Evolutionary conservation across 352 stramenopile genomes (phyloP).

Genomic region (Globisporangium nagaii): DNA sequence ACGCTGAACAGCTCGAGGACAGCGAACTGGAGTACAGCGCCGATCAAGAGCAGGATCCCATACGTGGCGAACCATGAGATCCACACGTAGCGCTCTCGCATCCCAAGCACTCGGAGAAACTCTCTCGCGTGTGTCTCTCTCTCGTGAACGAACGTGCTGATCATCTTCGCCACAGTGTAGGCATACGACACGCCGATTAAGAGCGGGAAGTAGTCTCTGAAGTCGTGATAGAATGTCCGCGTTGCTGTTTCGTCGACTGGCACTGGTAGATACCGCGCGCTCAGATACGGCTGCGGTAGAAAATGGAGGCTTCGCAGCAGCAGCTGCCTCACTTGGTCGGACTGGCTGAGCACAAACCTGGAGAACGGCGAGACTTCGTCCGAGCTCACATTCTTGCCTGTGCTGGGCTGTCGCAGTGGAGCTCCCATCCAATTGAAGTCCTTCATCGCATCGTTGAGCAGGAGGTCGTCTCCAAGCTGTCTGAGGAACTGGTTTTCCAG

Average conservation of each 20-base stretch:
- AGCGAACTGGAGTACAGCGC: constrained; percentile 21
- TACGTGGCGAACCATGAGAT: constrained; percentile 43
- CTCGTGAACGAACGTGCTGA: constrained; percentile 24
- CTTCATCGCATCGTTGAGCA: constrained; percentile 7
- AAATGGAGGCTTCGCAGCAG: constrained; percentile 28
- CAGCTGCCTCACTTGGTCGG: background rate
- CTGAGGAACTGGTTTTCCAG: background rate
- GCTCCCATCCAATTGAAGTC: background rate
- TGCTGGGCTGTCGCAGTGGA: background rate
- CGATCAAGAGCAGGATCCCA: constrained; percentile 26
- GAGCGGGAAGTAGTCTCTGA: constrained; percentile 21
- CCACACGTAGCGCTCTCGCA: constrained; percentile 27
- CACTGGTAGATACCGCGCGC: constrained; percentile 23
- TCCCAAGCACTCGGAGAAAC: constrained; percentile 28
- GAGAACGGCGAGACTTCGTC: no score
- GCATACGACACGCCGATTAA: constrained; percentile 25
- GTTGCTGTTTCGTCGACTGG: constrained; percentile 20
- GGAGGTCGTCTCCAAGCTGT: constrained; percentile 10
- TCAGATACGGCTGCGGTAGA: constrained; percentile 30
- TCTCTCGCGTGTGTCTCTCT: constrained; percentile 24
- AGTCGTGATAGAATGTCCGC: constrained; percentile 30
- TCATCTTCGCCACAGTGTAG: constrained; percentile 23
- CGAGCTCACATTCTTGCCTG: no score
- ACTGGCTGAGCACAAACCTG: background rate
- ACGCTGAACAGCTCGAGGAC: constrained; percentile 15